These are phyloP conservation scores for Colletotrichum tanaceti DNA, from an alignment of 2,329 filamentous ascomycete species.

Conservation along the genomic window DNA sequence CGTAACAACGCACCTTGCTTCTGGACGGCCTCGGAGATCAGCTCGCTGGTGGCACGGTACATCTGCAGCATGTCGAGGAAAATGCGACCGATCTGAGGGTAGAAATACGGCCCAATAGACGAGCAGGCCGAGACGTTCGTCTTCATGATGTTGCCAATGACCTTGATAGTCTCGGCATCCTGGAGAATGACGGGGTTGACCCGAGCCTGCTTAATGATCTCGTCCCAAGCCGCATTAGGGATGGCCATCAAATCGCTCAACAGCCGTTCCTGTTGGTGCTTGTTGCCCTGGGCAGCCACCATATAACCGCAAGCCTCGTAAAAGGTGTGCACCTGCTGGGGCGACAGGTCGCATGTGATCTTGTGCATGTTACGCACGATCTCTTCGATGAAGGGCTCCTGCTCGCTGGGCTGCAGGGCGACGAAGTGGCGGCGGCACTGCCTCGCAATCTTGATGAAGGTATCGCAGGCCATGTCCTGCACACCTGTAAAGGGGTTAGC, in stretches of 20 bases:
- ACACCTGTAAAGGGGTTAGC: slow-evolving; percentile 68
- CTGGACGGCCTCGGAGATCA: slow-evolving; percentile 90
- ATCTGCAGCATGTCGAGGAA: slow-evolving; percentile 99
- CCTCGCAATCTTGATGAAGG: slow-evolving; percentile 99
- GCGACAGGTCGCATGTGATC: slow-evolving; percentile 93
- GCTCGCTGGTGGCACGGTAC: slow-evolving; percentile 95
- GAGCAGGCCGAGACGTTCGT: slow-evolving; percentile 99
- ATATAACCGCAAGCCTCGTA: slow-evolving; percentile 99
- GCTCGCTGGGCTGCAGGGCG: slow-evolving; percentile 92
- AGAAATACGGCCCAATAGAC: slow-evolving; percentile 97
- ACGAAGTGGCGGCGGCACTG: slow-evolving; percentile 99
- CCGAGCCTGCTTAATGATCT: slow-evolving; percentile 90
- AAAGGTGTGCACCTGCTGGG: slow-evolving; percentile 98
- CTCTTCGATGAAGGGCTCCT: slow-evolving; percentile 97
- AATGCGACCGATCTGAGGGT: slow-evolving; percentile 96
- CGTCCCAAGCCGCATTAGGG: slow-evolving; percentile 94
- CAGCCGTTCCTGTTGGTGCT: slow-evolving; percentile 90
- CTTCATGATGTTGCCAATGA: slow-evolving; percentile 99
- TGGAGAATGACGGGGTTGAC: slow-evolving; percentile 87
- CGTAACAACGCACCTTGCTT: slow-evolving; percentile 34
- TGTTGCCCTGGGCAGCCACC: slow-evolving; percentile 97
- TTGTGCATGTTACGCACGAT: slow-evolving; percentile 96
- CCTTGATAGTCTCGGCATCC: slow-evolving; percentile 95
- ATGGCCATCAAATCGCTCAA: slow-evolving; percentile 93
- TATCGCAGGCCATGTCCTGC: slow-evolving; percentile 99